phyloP scores from a whole-genome alignment of 768 basidiomycete species.

The Porphyrellus cyaneotinctus region DNA sequence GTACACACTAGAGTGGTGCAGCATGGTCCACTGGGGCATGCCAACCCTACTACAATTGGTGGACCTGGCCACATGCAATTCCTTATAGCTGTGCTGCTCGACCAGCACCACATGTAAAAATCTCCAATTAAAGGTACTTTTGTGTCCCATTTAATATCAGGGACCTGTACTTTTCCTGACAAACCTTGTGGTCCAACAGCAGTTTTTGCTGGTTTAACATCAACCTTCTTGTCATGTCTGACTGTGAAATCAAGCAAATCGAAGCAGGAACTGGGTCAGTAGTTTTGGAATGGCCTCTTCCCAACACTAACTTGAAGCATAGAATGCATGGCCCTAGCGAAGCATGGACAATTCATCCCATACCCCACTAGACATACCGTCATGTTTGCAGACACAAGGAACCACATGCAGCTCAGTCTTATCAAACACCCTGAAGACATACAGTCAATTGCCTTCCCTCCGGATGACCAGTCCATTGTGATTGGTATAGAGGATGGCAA shows the following conservation, averaged over 20 bases:
- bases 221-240: background rate
- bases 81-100: no score
- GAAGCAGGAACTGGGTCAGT: background rate
- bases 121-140: no score
- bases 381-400: background rate
- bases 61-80: no score
- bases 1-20: no score
- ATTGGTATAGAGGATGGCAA: background rate
- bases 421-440: background rate
- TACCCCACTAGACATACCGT: background rate
- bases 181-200: background rate
- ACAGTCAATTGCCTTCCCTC: background rate
- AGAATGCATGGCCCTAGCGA: background rate
- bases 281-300: background rate
- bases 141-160: no score
- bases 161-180: no score
- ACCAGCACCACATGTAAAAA: no score
- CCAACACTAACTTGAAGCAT: background rate
- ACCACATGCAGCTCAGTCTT: background rate
- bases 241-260: background rate
- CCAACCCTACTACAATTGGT: no score
- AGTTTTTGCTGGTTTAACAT: background rate
- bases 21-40: no score
- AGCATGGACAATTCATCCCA: background rate
- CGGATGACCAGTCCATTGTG: background rate